Conservation (phyloP, 345 rosid genomes). For the Lepidium didymum region DNA sequence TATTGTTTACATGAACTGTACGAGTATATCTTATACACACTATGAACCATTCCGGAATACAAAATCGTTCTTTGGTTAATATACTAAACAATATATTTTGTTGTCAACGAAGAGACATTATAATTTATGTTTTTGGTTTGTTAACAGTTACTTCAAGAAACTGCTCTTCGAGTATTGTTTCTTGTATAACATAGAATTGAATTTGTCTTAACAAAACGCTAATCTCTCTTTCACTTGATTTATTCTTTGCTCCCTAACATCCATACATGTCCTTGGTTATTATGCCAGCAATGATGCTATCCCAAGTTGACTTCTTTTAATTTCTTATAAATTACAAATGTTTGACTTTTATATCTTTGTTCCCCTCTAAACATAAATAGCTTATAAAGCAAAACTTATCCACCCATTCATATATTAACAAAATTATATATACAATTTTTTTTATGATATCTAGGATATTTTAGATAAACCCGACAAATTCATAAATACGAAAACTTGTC, state of each 20-base stretch:
- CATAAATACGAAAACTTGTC: too few relatives aligned
- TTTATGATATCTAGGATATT: too few relatives aligned
- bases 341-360: not conserved
- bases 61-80: not conserved
- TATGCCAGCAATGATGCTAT: not conserved
- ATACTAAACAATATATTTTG: not conserved
- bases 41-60: not conserved
- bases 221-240: not conserved
- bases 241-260: not conserved
- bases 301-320: not conserved
- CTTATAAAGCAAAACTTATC: not conserved
- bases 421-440: too few relatives aligned
- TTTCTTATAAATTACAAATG: not conserved
- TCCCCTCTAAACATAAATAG: not conserved
- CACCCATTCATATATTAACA: too few relatives aligned
- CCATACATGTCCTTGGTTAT: not conserved
- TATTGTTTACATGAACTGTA: not conserved
- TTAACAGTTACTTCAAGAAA: too few relatives aligned
- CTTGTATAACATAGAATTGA: slow-evolving; percentile 3
- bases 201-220: slow-evolving; percentile 6
- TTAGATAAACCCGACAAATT: too few relatives aligned
- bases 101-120: not conserved
- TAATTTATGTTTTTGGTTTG: not conserved
- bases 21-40: not conserved
- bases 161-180: not conserved